Conservation (phyloP, 148 eudicot genomes). For the Camellia granthamiana region DNA sequence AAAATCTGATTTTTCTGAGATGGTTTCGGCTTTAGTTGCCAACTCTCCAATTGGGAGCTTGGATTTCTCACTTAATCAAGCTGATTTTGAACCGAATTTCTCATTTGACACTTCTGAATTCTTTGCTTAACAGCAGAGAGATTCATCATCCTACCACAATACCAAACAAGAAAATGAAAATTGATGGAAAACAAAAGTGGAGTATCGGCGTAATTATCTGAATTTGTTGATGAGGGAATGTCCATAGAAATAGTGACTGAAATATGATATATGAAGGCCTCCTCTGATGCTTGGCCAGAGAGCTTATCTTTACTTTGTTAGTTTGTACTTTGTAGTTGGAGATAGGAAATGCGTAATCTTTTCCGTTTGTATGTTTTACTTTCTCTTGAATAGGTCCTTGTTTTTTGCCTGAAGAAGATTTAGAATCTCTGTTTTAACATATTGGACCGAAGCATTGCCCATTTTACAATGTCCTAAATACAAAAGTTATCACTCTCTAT, state of each 20-base stretch:
- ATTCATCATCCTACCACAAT: background rate
- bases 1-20: slow-evolving; percentile 40
- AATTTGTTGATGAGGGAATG: slow-evolving; percentile 6
- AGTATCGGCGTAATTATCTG: background rate
- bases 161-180: background rate
- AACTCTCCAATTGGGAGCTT: slow-evolving; percentile 44
- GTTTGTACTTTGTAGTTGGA: background rate
- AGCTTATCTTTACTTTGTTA: background rate
- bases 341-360: background rate
- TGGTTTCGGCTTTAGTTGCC: slow-evolving; percentile 40
- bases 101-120: slow-evolving; percentile 27
- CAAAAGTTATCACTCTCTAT: background rate
- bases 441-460: background rate
- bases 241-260: background rate
- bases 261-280: background rate
- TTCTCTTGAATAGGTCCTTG: background rate
- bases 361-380: background rate
- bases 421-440: background rate
- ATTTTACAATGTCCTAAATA: background rate
- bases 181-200: background rate
- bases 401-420: background rate
- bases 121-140: slow-evolving; percentile 9
- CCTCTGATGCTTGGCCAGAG: background rate
- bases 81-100: slow-evolving; percentile 32
- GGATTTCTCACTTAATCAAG: slow-evolving; percentile 44